phyloP scores from a whole-genome alignment of 2,329 filamentous ascomycete genomes.

The Iodosphaeria phyllophila region DNA sequence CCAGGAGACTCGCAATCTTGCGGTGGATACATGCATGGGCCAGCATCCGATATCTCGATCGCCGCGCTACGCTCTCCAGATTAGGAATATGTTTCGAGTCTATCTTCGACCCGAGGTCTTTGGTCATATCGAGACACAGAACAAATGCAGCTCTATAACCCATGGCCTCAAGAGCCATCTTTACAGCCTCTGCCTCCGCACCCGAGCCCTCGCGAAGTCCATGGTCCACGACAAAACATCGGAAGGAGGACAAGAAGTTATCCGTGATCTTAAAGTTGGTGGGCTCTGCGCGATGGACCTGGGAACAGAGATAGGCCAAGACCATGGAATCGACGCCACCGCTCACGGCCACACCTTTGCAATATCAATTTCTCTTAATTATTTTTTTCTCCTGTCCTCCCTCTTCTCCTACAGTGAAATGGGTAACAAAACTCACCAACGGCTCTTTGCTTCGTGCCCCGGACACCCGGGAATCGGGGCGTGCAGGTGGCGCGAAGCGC shows the following conservation, averaged over 20 bases:
- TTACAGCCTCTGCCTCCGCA: constrained; percentile 31
- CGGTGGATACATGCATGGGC: constrained; percentile 37
- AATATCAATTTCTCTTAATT: too few species aligned
- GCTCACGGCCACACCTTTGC: constrained; percentile 58
- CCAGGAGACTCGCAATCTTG: constrained; percentile 41
- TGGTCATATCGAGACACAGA: too few species aligned
- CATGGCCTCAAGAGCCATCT: constrained; percentile 14
- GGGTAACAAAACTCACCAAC: constrained; percentile 19
- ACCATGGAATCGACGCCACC: constrained; percentile 98
- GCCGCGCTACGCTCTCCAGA: constrained; percentile 62
- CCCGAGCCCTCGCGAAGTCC: constrained; percentile 30
- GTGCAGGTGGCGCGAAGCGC: constrained; percentile 29
- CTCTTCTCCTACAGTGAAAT: neutral
- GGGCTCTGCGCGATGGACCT: constrained; percentile 17
- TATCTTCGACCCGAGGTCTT: constrained; percentile 9
- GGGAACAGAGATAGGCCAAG: constrained; percentile 54
- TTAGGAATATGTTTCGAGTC: constrained; percentile 30
- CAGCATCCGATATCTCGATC: constrained; percentile 52
- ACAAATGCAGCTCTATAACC: too few species aligned
- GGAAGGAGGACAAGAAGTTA: constrained; percentile 21
- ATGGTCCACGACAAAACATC: constrained; percentile 38
- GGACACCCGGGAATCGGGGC: constrained; percentile 27
- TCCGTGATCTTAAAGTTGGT: constrained; percentile 23
- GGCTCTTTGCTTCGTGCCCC: constrained; percentile 14
- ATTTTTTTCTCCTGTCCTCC: neutral